A percentile compares a stretch with the other conserved stretches of the same genome.
These are phyloP conservation scores for Ambrosia artemisiifolia DNA, from an alignment of 129 eudicot species.

Conservation along the genomic window DNA sequence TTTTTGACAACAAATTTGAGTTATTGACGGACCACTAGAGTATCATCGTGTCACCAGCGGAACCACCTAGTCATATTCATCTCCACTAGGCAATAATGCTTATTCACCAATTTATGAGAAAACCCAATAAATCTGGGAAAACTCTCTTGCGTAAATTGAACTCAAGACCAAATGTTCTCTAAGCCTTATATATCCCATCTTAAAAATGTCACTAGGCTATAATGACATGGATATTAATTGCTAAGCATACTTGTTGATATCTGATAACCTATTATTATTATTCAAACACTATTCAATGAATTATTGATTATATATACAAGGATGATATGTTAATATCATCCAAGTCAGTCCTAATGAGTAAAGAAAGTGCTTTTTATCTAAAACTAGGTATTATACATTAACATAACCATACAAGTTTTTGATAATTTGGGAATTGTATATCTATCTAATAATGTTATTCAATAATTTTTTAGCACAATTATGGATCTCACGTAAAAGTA, in stretches of 20 bases:
- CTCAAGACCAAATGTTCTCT: too few relatives aligned
- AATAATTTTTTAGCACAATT: slow-evolving; percentile 1
- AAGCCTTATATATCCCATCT: too few relatives aligned
- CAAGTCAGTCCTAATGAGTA: neutral
- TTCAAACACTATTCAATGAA: neutral
- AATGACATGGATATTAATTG: too few relatives aligned
- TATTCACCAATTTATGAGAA: too few relatives aligned
- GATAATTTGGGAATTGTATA: neutral
- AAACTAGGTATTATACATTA: neutral
- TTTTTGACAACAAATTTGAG: too few relatives aligned
- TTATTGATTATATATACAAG: neutral
- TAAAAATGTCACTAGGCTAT: too few relatives aligned
- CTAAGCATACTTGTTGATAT: neutral
- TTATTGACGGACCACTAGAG: too few relatives aligned
- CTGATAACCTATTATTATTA: neutral
- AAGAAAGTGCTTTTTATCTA: neutral
- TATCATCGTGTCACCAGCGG: too few relatives aligned
- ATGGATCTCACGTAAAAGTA: neutral
- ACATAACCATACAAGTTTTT: neutral
- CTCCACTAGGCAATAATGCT: too few relatives aligned
- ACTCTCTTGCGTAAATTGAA: too few relatives aligned
- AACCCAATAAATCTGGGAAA: too few relatives aligned
- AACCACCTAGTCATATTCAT: too few relatives aligned
- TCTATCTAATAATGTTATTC: neutral
- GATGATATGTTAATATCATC: neutral